Conservation (phyloP, 306 rosid species). For the Quercus aquifolioides region DNA sequence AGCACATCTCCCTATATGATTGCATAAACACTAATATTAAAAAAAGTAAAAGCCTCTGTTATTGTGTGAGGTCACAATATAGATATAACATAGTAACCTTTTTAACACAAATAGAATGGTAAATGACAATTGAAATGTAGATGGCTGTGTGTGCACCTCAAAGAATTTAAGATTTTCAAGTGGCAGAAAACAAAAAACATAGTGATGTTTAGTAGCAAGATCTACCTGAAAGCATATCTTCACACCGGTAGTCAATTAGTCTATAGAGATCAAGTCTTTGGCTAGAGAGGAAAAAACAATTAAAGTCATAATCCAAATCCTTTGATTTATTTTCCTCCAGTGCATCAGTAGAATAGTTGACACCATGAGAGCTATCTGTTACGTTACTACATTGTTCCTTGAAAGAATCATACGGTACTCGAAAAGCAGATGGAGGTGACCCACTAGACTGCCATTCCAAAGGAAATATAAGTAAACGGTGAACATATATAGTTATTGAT, state of each 20-base stretch:
- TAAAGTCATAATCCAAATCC: constrained; percentile 71
- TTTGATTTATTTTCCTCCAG: constrained; percentile 39
- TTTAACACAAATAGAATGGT: not conserved
- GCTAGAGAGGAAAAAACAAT: constrained; percentile 84
- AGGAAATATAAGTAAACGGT: constrained; percentile 25
- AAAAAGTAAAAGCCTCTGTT: not conserved
- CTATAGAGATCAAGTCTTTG: constrained; percentile 70
- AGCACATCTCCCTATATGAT: not conserved
- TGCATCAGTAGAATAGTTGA: constrained; percentile 23
- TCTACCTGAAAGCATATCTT: constrained; percentile 87
- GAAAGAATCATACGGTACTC: constrained; percentile 80
- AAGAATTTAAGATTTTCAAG: constrained; percentile 3
- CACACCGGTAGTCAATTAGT: constrained; percentile 76
- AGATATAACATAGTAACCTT: not conserved
- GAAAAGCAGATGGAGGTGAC: constrained; percentile 96
- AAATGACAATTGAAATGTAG: not conserved
- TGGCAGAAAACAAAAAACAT: constrained; percentile 2
- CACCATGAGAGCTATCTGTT: constrained; percentile 38
- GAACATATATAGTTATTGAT: constrained; percentile 6
- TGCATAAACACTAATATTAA: not conserved
- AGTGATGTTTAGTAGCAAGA: constrained; percentile 8
- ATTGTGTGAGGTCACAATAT: not conserved
- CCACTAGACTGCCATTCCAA: constrained; percentile 90
- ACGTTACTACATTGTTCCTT: constrained; percentile 45
- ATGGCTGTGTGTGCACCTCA: not conserved